phyloP scores from a whole-genome alignment of 2,329 filamentous ascomycete genomes.

The Pseudovirgaria hyperparasitica region DNA sequence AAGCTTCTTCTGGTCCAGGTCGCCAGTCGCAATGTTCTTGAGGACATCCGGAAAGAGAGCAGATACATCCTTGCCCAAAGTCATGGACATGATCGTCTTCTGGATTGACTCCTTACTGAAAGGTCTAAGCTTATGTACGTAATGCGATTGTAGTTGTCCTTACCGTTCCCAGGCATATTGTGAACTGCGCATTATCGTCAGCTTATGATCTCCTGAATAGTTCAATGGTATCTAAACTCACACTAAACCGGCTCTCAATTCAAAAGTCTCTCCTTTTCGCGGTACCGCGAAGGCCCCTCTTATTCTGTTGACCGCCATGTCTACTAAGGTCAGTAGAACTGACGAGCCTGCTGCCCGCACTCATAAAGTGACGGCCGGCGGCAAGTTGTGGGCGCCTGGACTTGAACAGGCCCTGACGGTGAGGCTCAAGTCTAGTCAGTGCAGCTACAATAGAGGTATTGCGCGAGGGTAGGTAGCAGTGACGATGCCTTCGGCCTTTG shows the following conservation, averaged over 20 bases:
- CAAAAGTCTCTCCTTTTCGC: constrained; percentile 95
- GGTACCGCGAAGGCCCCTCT: constrained; percentile 85
- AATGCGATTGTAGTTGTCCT: constrained; percentile 4
- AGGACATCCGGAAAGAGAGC: constrained; percentile 93
- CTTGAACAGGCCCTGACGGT: too few species aligned
- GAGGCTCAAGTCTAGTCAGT: too few species aligned
- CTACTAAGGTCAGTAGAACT: too few species aligned
- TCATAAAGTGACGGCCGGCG: not conserved
- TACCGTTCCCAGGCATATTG: constrained; percentile 96
- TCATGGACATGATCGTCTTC: constrained; percentile 99
- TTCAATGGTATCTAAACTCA: constrained; percentile 20
- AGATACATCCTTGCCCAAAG: constrained; percentile 94
- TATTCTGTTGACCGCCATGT: constrained; percentile 93
- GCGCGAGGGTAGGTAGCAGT: too few species aligned
- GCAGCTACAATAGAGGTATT: too few species aligned
- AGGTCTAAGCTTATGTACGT: constrained; percentile 10
- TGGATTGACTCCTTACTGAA: constrained; percentile 89
- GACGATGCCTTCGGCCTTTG: too few species aligned
- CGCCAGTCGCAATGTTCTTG: constrained; percentile 93
- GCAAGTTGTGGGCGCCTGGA: too few species aligned
- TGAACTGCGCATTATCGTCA: constrained; percentile 46
- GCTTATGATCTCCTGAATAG: too few species aligned
- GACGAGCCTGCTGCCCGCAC: not conserved
- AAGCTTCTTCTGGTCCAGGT: constrained; percentile 98
- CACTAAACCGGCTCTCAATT: constrained; percentile 84